These are phyloP conservation scores for Cadophora sp. DNA, from an alignment of 2,329 filamentous ascomycete species.

Conservation along the genomic window DNA sequence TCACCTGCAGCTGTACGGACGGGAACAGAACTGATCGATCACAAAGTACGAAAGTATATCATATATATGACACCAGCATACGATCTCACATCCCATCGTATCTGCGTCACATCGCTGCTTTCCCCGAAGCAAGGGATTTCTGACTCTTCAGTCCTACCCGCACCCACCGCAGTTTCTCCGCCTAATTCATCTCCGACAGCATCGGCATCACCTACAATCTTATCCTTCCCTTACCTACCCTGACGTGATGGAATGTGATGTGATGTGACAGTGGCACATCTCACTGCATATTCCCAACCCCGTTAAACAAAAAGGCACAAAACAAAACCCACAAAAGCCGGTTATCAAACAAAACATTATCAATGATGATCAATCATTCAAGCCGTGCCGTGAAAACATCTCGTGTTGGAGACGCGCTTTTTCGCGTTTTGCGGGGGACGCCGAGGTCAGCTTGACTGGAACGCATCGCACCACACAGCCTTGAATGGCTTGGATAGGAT, in stretches of 20 bases:
- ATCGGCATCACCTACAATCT: too few species aligned
- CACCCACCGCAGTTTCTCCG: background rate
- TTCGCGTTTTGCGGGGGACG: background rate
- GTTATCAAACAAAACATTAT: background rate
- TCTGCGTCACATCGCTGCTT: too few species aligned
- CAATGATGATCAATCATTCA: slow-evolving; percentile 4
- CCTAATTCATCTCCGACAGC: too few species aligned
- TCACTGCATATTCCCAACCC: background rate
- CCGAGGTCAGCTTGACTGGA: background rate
- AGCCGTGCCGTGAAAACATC: background rate
- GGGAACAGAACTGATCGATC: too few species aligned
- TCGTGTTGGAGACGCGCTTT: background rate
- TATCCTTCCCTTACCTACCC: too few species aligned
- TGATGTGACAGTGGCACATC: slow-evolving; percentile 7
- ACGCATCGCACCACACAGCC: too few species aligned
- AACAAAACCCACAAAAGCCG: background rate
- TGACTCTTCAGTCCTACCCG: background rate
- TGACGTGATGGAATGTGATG: background rate
- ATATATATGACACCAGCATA: background rate
- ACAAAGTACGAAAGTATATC: too few species aligned
- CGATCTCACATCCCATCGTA: background rate
- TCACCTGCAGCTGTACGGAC: background rate
- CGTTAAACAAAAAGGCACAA: background rate
- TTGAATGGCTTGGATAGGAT: too few species aligned
- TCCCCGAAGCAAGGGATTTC: too few species aligned